Percentiles rank a stretch among this genome's conserved stretches.
Conservation (phyloP, 73 alveolate species). For the Breviolum minutum region DNA sequence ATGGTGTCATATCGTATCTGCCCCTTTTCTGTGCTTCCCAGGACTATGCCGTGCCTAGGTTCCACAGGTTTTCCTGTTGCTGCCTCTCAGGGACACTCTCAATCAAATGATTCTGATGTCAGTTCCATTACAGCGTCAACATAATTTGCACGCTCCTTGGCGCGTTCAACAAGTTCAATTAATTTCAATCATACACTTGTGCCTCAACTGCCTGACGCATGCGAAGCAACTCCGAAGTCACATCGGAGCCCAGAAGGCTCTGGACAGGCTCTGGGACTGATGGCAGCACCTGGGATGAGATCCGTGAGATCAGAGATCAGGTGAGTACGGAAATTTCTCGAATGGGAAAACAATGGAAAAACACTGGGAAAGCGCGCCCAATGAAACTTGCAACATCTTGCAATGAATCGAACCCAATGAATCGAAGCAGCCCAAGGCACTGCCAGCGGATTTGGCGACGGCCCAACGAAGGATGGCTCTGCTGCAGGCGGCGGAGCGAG, state of each 20-base stretch:
- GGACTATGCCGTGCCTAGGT: background rate
- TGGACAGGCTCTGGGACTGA: constrained; percentile 70
- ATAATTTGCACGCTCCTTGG: background rate
- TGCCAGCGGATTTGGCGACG: constrained; percentile 22
- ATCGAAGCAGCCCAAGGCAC: background rate
- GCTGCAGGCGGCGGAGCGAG: constrained; percentile 75
- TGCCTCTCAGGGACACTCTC: constrained; percentile 9
- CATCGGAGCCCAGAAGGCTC: constrained; percentile 52
- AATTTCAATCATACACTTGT: background rate
- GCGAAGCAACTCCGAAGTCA: constrained; percentile 52
- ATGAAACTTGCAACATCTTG: background rate
- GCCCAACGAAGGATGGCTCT: constrained; percentile 45
- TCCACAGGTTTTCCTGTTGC: constrained; percentile 74
- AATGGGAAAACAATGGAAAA: background rate
- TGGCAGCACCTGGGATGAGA: constrained; percentile 23
- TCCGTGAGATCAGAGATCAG: too few relatives aligned
- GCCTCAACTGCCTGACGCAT: constrained; percentile 93
- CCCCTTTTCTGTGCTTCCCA: too few relatives aligned
- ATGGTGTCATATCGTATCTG: too few relatives aligned
- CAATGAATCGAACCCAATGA: background rate
- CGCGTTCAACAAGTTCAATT: background rate
- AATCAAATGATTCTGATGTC: too few relatives aligned
- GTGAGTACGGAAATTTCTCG: too few relatives aligned
- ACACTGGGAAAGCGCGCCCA: background rate
- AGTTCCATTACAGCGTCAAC: background rate